Evolutionary conservation across 2,329 filamentous ascomycete species (phyloP).

Genomic region (Furcasterigmium sp.): DNA sequence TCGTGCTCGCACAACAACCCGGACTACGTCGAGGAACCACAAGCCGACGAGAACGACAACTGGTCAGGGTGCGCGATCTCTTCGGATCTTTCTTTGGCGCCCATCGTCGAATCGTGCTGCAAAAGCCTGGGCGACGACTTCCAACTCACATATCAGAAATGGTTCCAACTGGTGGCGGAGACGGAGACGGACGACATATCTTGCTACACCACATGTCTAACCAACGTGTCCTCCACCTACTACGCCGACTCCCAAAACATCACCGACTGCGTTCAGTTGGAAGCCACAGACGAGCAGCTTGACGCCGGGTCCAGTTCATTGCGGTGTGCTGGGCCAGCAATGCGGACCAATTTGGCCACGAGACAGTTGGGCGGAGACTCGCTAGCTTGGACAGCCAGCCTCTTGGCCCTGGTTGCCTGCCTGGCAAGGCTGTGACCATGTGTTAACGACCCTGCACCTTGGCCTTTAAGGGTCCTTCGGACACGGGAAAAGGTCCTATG

Average conservation of each 20-base stretch:
- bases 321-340: not conserved
- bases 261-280: constrained; percentile 1
- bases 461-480: too few relatives aligned
- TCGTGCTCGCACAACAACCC: constrained; percentile 1
- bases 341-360: constrained; percentile 1
- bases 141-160: not conserved
- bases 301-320: not conserved
- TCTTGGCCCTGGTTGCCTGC: not conserved
- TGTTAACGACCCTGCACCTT: too few relatives aligned
- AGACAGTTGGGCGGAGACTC: not conserved
- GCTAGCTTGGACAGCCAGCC: not conserved
- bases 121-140: constrained; percentile 1
- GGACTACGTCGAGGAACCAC: not conserved
- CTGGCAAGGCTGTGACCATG: not conserved
- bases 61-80: constrained; percentile 3
- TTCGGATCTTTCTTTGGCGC: not conserved
- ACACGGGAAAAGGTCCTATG: too few relatives aligned
- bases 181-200: not conserved
- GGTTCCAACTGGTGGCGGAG: constrained; percentile 2
- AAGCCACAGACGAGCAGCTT: not conserved
- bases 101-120: constrained; percentile 1
- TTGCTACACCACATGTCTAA: constrained; percentile 1
- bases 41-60: not conserved
- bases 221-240: not conserved
- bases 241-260: constrained; percentile 4